Evolutionary conservation across 257 asterid species (phyloP).

Genomic region (Penstemon eatonii): DNA sequence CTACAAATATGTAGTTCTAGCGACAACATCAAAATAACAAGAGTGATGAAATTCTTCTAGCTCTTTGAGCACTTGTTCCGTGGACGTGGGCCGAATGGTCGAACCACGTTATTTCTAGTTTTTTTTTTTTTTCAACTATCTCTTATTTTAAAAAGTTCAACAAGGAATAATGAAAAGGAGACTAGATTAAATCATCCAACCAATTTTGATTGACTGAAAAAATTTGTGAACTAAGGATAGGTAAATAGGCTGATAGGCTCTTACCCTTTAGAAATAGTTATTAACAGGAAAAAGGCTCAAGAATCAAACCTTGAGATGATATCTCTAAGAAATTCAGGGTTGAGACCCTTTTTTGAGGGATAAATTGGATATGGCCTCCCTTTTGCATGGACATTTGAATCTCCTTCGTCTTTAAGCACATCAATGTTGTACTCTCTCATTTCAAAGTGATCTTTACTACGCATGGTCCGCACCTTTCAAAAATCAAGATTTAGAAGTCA

Average conservation of each 20-base stretch:
- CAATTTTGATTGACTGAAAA: constrained; percentile 7
- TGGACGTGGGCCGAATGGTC: too few relatives aligned
- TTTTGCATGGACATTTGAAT: constrained; percentile 56
- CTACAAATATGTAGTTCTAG: too few relatives aligned
- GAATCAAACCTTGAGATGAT: constrained; percentile 67
- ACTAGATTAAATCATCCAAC: constrained; percentile 7
- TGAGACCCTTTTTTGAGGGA: constrained; percentile 91
- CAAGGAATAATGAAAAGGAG: constrained; percentile 11
- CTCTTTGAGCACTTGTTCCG: too few relatives aligned
- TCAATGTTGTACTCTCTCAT: constrained; percentile 87
- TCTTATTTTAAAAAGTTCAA: too few relatives aligned
- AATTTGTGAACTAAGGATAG: constrained; percentile 10
- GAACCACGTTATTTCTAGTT: too few relatives aligned
- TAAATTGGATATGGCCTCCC: constrained; percentile 94
- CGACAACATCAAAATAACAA: too few relatives aligned
- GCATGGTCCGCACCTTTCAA: constrained; percentile 69
- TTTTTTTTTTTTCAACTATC: too few relatives aligned
- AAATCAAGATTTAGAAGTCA: constrained; percentile 30
- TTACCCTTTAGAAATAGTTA: constrained; percentile 23
- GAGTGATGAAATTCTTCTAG: too few relatives aligned
- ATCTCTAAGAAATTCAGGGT: constrained; percentile 70
- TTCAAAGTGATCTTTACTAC: constrained; percentile 72
- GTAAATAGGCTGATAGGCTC: not conserved
- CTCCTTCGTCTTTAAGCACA: constrained; percentile 60
- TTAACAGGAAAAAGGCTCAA: constrained; percentile 21